phyloP scores from a whole-genome alignment of 192 early-diverging fungal species.

The Coemansia sp. region DNA sequence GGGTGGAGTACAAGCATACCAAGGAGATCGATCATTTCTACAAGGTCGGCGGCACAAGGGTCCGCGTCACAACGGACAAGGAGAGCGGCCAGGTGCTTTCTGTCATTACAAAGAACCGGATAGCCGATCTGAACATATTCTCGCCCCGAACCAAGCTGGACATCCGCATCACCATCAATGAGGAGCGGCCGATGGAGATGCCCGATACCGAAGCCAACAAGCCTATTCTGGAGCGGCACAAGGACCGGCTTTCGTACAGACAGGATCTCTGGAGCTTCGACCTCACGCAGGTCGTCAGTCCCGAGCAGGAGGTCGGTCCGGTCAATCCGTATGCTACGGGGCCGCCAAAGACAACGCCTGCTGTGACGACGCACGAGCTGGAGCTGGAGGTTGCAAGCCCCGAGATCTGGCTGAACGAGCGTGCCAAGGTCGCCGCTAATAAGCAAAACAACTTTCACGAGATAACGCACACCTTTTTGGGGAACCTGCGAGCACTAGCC shows the following conservation, averaged over 20 bases:
- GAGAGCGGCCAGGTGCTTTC: constrained; percentile 57
- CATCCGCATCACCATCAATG: constrained; percentile 81
- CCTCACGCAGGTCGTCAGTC: constrained; percentile 75
- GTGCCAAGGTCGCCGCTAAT: constrained; percentile 57
- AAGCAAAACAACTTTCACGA: constrained; percentile 65
- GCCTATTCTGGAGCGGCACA: constrained; percentile 65
- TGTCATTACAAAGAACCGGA: constrained; percentile 68
- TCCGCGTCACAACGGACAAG: constrained; percentile 67
- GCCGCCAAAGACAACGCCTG: constrained; percentile 43
- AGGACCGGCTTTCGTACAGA: constrained; percentile 84
- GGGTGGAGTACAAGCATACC: constrained; percentile 69
- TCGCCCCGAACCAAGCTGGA: constrained; percentile 77
- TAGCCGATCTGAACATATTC: constrained; percentile 84
- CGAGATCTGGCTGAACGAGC: constrained; percentile 58
- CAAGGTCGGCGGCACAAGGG: constrained; percentile 38
- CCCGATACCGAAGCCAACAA: constrained; percentile 51
- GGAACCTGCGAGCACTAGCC: constrained; percentile 70
- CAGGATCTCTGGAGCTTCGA: constrained; percentile 84
- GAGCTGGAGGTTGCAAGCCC: constrained; percentile 76
- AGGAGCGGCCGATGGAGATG: constrained; percentile 56
- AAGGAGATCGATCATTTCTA: constrained; percentile 72
- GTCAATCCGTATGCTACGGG: constrained; percentile 43
- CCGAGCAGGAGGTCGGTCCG: constrained; percentile 35
- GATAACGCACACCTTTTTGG: constrained; percentile 70
- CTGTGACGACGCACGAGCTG: constrained; percentile 70